phyloP scores from a whole-genome alignment of 352 stramenopile species.

The Phytophthora ramorum region DNA sequence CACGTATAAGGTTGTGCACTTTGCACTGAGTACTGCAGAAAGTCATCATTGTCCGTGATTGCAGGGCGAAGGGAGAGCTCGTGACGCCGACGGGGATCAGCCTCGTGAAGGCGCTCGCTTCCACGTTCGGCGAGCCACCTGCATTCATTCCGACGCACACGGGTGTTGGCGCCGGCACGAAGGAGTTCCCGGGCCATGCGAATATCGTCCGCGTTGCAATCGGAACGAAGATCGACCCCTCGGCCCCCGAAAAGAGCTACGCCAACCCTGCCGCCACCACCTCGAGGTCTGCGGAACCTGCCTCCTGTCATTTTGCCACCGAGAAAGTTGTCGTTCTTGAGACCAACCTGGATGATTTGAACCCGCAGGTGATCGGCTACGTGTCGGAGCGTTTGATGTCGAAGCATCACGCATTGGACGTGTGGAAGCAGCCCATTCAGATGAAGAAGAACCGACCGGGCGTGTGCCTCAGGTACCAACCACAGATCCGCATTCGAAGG shows the following conservation, averaged over 20 bases:
- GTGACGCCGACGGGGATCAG: slow-evolving; percentile 97
- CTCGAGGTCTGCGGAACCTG: slow-evolving; percentile 30
- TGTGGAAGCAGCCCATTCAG: slow-evolving; percentile 88
- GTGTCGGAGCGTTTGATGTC: slow-evolving; percentile 76
- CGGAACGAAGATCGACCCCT: slow-evolving; percentile 57
- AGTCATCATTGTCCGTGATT: not conserved
- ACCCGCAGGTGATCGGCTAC: slow-evolving; percentile 84
- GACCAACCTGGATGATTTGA: slow-evolving; percentile 93
- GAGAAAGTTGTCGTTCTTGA: slow-evolving; percentile 85
- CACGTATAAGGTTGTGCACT: not conserved
- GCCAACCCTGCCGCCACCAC: slow-evolving; percentile 32
- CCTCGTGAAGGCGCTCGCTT: slow-evolving; percentile 91
- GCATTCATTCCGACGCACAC: slow-evolving; percentile 80
- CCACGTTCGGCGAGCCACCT: slow-evolving; percentile 76
- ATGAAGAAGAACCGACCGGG: slow-evolving; percentile 93
- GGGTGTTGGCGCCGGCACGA: slow-evolving; percentile 86
- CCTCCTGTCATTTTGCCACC: slow-evolving; percentile 19
- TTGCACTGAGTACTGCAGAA: not conserved
- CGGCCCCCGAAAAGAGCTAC: slow-evolving; percentile 42
- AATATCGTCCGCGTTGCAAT: slow-evolving; percentile 93
- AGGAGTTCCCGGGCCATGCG: slow-evolving; percentile 89
- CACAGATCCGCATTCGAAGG: not conserved
- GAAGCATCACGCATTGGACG: slow-evolving; percentile 75
- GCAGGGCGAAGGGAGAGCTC: slow-evolving; percentile 89
- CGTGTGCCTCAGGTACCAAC: slow-evolving; percentile 68